Percentiles rank a stretch among this genome's conserved stretches.
These are phyloP conservation scores for Russula abietina DNA, from an alignment of 768 basidiomycete genomes.

Conservation along the genomic window DNA sequence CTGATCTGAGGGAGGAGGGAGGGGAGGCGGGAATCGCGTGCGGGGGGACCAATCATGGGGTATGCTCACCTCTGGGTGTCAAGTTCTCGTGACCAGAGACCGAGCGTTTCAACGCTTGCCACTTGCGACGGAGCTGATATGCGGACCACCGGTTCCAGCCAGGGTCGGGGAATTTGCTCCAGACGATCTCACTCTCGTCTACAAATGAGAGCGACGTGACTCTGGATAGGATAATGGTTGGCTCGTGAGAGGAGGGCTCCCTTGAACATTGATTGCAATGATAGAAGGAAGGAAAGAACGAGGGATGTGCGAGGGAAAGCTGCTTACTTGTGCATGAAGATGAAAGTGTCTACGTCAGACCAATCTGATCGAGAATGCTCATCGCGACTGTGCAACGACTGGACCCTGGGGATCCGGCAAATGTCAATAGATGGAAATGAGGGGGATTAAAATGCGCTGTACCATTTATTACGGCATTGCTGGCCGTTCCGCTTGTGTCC, in stretches of 20 bases:
- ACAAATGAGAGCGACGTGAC: conserved; percentile 7
- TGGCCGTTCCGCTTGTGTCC: conserved; percentile 13
- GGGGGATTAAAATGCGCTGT: not conserved
- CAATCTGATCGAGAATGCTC: conserved; percentile 1
- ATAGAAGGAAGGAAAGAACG: not conserved
- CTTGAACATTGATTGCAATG: not conserved
- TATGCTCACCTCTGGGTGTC: not conserved
- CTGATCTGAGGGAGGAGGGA: not conserved
- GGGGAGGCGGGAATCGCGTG: not conserved
- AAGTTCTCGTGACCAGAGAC: not conserved
- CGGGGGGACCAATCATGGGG: not conserved
- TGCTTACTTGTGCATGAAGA: conserved; percentile 17
- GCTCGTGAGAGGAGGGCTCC: not conserved
- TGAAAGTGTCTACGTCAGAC: not conserved
- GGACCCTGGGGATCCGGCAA: not conserved
- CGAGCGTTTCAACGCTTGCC: not conserved
- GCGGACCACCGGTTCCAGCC: conserved; percentile 13
- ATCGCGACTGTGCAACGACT: conserved; percentile 16
- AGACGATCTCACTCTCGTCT: conserved; percentile 15
- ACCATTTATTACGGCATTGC: conserved; percentile 15
- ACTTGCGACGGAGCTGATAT: conserved; percentile 11
- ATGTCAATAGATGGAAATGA: not conserved
- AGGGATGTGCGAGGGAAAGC: not conserved
- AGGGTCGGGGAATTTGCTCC: conserved; percentile 14
- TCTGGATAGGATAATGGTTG: not conserved